Base-by-base conservation (phyloP, 1,139 yeast genomes). In the Magnusiomyces magnusii region DNA sequence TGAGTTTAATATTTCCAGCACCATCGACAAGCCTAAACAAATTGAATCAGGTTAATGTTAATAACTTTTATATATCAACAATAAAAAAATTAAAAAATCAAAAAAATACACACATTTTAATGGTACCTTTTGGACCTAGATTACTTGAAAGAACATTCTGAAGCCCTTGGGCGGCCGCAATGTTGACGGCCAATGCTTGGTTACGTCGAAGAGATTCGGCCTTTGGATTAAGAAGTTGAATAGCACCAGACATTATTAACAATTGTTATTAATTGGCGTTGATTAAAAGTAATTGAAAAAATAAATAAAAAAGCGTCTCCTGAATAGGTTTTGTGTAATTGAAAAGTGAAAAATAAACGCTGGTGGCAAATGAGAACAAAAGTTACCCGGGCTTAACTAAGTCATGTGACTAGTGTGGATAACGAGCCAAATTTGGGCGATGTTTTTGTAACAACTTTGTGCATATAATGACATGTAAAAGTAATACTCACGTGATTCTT, bases 91-190 rank as follows among this genome's bases (percentile, higher is more conserved):
- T 24, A 42, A n/a, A 36, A 51, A 50, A 17, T 19, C 21, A n/a
- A 51, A 36, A 19, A 25, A 53, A 42, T 23, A 25, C 55, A 39
- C 34, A 52, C 85, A 93, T 87, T 76, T 93, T 93, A 69, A 95
- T 78, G 36, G 99, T 95, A 58, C 99, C 99, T 71, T 90, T 90
- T 53, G 99, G 99, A 36, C 99, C 99, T 68, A 93, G 77, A 71
- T 93, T 93, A 61, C 96, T 85, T 60, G 93, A 86, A 64, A 93
- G 78, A 53, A 93, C 98, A 69, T 84, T 88, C 75, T 95, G 99
- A 62, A 93, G 80, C 44, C 99, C 99, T 72, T 90, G 96, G 5
- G 99, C 99, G 2, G 99, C 97, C 39, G 91, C 83, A 61, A 91
- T 90, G 75, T 93, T 95, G 54, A 93, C 99, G 71, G 91, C 92